Evolutionary conservation across 305 asterid genomes (phyloP), one percentile per base, ranked within the genome.

Genomic region (Solanum hybrid): DNA sequence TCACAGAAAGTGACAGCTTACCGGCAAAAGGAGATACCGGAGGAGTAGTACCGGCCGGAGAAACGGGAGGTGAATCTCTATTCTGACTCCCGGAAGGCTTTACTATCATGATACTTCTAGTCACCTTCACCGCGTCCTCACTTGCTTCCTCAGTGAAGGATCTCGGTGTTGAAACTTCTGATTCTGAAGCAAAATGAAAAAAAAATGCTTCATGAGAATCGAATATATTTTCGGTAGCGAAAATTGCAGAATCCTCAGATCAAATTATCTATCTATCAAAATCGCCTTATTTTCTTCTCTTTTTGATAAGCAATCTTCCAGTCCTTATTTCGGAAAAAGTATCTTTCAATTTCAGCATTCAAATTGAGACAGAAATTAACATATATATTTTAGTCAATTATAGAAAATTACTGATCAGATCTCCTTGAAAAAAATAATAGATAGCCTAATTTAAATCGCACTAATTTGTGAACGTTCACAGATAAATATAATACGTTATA

Each of bases 11-110:
- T 37, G 6, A 10, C 40, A 91, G 91, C 96, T 94, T 92, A 97
- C 99, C 99, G 89, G 96, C 91, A 86, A 96, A 96, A 87, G 99
- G 99, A 89, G 99, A 97, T 73, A 94, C 95, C 93, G 99, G 99
- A 72, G 99, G 95, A 2, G 99, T 95, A 51, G 97, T 89, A 16
- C 97, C 98, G 73, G 98, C 99, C 0, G 99, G 99, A 3, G 99
- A 97, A 32, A 92, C 95, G 73, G 99, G 98, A 87, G 99, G 99
- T 88, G 99, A 95, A 88, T 95, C 99, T 76, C 91, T 96, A 78
- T 31, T 91, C 88, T 79, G 91, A 14, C 89, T 78, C 42, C 79
- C 94, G 79, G 94, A 94, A 79, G 98, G 97, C 93, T 93, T 97
- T 1, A 96, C 91, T 75, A 97, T 96, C 99, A 94, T 95, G 89